phyloP scores from a whole-genome alignment of 2,329 filamentous ascomycete genomes.

The Colletotrichum simmondsii region DNA sequence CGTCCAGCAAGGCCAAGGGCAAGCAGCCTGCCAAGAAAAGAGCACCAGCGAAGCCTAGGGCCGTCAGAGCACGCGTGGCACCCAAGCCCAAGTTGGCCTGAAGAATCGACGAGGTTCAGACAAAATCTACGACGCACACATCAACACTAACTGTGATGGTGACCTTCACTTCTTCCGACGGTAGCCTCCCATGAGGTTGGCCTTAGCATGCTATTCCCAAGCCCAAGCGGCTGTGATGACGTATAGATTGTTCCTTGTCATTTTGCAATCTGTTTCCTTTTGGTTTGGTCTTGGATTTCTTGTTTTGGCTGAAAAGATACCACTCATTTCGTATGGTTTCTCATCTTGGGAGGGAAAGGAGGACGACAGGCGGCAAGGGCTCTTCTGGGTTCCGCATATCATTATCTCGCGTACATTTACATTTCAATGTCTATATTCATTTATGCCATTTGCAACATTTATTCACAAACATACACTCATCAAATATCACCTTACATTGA shows the following conservation, averaged over 20 bases:
- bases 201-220: neutral
- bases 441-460: neutral
- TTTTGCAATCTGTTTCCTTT: neutral
- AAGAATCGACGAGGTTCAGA: neutral
- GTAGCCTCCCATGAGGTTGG: neutral
- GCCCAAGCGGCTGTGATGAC: slow-evolving; percentile 5
- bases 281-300: neutral
- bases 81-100: neutral
- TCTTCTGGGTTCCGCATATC: slow-evolving; percentile 1
- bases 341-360: neutral
- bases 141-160: neutral
- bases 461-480: neutral
- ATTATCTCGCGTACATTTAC: neutral
- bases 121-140: neutral
- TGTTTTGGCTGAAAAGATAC: slow-evolving; percentile 10
- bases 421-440: slow-evolving; percentile 18
- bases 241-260: slow-evolving; percentile 10
- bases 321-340: slow-evolving; percentile 18
- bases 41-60: neutral
- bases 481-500: neutral
- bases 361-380: neutral
- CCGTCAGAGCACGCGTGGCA: neutral
- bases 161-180: neutral
- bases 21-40: neutral
- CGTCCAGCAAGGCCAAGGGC: neutral